Percentiles rank a stretch among this genome's conserved stretches.
Evolutionary conservation across 805 yeast genomes (phyloP).

Genomic region (Candida ortonii): DNA sequence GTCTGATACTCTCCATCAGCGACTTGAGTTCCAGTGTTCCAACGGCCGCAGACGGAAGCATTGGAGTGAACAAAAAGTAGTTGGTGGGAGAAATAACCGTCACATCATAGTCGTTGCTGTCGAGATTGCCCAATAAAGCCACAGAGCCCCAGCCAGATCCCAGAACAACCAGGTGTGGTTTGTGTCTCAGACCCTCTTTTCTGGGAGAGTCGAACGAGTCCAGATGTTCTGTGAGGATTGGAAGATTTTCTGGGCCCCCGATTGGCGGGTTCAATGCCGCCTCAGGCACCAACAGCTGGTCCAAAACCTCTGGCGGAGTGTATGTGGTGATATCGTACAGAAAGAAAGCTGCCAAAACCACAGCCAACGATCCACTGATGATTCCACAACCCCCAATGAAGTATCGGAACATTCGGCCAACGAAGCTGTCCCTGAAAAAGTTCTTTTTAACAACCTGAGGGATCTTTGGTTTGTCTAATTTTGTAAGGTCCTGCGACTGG

Average conservation of each 20-base stretch:
- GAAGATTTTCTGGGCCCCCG: conserved; percentile 74
- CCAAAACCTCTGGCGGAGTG: conserved; percentile 38
- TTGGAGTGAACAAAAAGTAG: conserved; percentile 66
- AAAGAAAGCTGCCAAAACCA: conserved; percentile 49
- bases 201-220: conserved; percentile 54
- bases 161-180: conserved; percentile 56
- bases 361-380: conserved; percentile 40
- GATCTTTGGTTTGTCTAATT: no score
- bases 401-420: conserved; percentile 35
- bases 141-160: conserved; percentile 77
- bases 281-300: conserved; percentile 46
- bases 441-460: no score
- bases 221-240: conserved; percentile 52
- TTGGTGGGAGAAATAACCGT: conserved; percentile 68
- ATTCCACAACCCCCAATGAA: conserved; percentile 40
- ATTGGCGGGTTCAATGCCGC: conserved; percentile 51
- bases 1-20: conserved; percentile 60
- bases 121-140: conserved; percentile 50
- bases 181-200: conserved; percentile 43
- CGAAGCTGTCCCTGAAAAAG: conserved; percentile 22
- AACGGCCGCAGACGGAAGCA: conserved; percentile 68
- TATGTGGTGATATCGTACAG: conserved; percentile 69
- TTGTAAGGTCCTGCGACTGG: no score
- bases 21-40: conserved; percentile 67
- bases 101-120: conserved; percentile 56